phyloP scores from a whole-genome alignment of 2,329 filamentous ascomycete species.

The Escovopsis sp. region DNA sequence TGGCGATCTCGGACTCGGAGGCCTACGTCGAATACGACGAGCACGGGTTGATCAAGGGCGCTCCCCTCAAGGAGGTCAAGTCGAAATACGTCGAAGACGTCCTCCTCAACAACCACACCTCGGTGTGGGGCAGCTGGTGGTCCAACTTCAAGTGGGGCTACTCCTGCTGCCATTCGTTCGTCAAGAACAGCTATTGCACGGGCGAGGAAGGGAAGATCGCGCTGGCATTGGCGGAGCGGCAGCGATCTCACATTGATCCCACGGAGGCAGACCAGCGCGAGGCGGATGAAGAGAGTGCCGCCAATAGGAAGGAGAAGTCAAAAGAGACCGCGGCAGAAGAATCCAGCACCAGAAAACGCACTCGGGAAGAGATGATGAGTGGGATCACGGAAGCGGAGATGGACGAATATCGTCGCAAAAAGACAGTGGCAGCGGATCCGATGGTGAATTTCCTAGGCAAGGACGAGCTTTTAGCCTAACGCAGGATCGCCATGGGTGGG shows the following conservation, averaged over 20 bases:
- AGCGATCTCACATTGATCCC: constrained; percentile 31
- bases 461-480: constrained; percentile 43
- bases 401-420: constrained; percentile 69
- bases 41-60: constrained; percentile 76
- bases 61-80: constrained; percentile 56
- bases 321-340: constrained; percentile 18
- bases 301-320: constrained; percentile 10
- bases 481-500: too few relatives aligned
- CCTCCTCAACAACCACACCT: constrained; percentile 76
- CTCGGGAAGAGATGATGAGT: constrained; percentile 61
- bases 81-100: constrained; percentile 90
- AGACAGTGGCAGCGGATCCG: constrained; percentile 61
- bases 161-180: constrained; percentile 78
- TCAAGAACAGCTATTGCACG: constrained; percentile 97
- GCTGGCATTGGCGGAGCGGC: constrained; percentile 59
- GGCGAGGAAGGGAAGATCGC: constrained; percentile 74
- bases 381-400: constrained; percentile 71
- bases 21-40: constrained; percentile 91
- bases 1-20: constrained; percentile 66
- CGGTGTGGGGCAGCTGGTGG: constrained; percentile 98
- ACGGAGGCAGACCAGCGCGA: constrained; percentile 12
- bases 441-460: constrained; percentile 72
- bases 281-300: constrained; percentile 13
- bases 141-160: constrained; percentile 91
- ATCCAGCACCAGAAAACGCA: constrained; percentile 47